These are phyloP conservation scores for Calonectria naviculata DNA, from an alignment of 2,329 filamentous ascomycete genomes.

Conservation along the genomic window DNA sequence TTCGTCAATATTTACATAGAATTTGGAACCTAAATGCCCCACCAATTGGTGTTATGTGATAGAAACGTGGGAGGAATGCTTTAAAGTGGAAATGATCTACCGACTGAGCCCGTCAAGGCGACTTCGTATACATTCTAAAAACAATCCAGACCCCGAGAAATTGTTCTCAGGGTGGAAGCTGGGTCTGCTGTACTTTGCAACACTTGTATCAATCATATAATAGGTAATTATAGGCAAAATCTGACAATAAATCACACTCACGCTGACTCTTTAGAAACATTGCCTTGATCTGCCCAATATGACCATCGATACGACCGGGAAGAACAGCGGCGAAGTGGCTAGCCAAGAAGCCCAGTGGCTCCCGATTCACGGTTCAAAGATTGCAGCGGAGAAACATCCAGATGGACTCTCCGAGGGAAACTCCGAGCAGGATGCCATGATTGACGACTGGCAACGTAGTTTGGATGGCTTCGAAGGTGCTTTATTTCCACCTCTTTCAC, in stretches of 20 bases:
- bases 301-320: neutral
- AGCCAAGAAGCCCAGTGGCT: neutral
- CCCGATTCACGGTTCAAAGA: neutral
- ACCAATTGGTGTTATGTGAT: neutral
- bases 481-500: neutral
- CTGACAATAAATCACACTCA: neutral
- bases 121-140: neutral
- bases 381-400: neutral
- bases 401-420: too few species aligned
- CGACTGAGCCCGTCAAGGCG: neutral
- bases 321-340: neutral
- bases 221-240: neutral
- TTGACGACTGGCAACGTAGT: neutral
- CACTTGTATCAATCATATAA: neutral
- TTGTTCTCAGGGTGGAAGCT: neutral
- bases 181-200: neutral
- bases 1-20: neutral
- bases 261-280: neutral
- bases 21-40: neutral
- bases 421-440: neutral
- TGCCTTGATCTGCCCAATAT: neutral
- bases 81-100: neutral
- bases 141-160: neutral
- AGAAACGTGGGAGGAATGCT: neutral
- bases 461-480: neutral